Evolutionary conservation across 805 yeast genomes (phyloP), one percentile per base, ranked within the genome.

Genomic region (Cyberlindnera galapagoensis): DNA sequence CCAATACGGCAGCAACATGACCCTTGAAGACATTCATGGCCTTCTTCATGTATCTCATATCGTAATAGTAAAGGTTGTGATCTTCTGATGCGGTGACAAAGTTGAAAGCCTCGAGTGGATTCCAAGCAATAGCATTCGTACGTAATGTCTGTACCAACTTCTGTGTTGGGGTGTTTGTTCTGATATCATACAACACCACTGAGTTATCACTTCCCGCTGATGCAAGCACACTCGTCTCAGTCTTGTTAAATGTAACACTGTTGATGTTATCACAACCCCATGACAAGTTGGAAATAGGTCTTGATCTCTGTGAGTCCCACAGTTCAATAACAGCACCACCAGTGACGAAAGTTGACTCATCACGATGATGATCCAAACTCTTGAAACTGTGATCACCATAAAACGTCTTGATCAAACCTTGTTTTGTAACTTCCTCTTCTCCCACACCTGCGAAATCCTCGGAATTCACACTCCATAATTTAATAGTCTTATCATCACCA

Each of bases 181-280:
- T 74, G 30, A 85, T 65, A 57, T 92, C 99, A 57, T 92, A 92
- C 24, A 92, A 63, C 3, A 90, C 88, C 32, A 92, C 69, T 2
- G 96, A 81, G 51, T 94, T 82, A 57, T 92, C 98, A 31, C 88
- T 75, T 9, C 94, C 92, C 3, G 95, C 76, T 39, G 92, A 76
- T 14, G 97, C 97, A 26, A 94, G 57, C 4, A 92, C 68, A 26
- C 85, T 81, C 5, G 95, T 83, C 54, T 92, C 97, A 1, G 94
- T 84, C 56, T 77, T 78, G 57, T 92, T 92, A 60, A 90, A 92
- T 51, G 76, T 75, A 21, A 90, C 96, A 6, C 78, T 68, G 34
- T 69, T 76, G 33, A 90, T 69, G 52, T 87, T 87, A 56, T 92
- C 98, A 8, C 95, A 94, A 31, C 97, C 98, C 99, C 99, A 92